Base-by-base conservation (phyloP, 2,329 filamentous ascomycete genomes). In the Apiospora pterosperma region DNA sequence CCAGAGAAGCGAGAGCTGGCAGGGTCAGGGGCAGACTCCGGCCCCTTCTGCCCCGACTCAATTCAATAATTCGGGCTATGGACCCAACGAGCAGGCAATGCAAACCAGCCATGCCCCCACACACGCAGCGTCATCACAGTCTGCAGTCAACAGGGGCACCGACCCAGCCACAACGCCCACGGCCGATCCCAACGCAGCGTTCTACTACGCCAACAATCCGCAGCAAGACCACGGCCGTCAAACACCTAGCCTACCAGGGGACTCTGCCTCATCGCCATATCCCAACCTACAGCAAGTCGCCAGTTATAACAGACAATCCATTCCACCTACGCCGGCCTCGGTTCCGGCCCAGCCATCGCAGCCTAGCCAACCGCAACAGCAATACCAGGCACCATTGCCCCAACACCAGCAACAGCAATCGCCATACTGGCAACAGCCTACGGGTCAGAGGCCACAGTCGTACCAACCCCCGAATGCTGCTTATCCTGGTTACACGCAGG, bases 161-260 rank as follows among this genome's bases (percentile, higher is more conserved):
- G 74, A 75, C 44, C 71, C 75, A 36, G 73, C 75, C 39, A 67
- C 68, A 67, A 52, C 78, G 76, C 62, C 76, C 70, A n/a, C 74
- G 71, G 61, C 80, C 19, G 87, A 90, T 65, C 80, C 85, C 1
- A 85, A 81, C 65, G 80, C 84, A 12, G 81, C 82, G 11, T 89
- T 86, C 70, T 87, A 86, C 70, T 87, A 86, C 70, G 82, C 78
- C 68, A 75, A 77, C 64, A 76, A 62, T 34, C 39, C 79, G 61
- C 77, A 70, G 66, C 73, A 68, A 42, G 71, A 65, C 42, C 73
- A 74, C 41, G 74, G 76, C 36, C 77, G 72, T 48, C 76, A 72
- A 74, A 74, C 69, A 73, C 79, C 79, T 2, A 77, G 76, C 2
- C 74, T 77, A 7, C 75, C 76, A 4, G 69, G 79, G 10, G 85